Conservation (phyloP, 768 basidiomycete genomes). For the Suillus bovinus region DNA sequence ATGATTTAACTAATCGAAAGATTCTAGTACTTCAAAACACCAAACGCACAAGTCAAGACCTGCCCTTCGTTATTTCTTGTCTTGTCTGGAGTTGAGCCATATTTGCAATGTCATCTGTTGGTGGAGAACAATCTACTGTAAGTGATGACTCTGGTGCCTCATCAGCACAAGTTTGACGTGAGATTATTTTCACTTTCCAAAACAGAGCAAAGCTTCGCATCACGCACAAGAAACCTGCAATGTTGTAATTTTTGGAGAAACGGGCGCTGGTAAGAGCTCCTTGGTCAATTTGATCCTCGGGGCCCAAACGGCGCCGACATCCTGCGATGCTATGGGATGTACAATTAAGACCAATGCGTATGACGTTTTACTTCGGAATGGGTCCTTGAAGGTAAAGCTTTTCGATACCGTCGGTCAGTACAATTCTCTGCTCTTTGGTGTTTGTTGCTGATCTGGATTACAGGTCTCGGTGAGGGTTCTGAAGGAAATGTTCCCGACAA, state of each 20-base stretch:
- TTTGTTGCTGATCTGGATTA: neutral
- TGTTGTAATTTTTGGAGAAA: constrained; percentile 33
- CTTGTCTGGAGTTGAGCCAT: neutral
- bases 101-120: neutral
- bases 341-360: constrained; percentile 4
- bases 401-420: constrained; percentile 28
- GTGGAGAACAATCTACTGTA: neutral
- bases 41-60: neutral
- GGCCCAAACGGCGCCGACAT: constrained; percentile 28
- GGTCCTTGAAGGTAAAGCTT: constrained; percentile 16
- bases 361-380: neutral
- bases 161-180: neutral
- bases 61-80: neutral
- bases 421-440: neutral
- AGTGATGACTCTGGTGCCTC: neutral
- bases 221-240: constrained; percentile 10
- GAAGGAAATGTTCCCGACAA: constrained; percentile 26
- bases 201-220: neutral
- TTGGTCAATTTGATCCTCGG: constrained; percentile 30
- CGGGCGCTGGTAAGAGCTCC: constrained; percentile 33
- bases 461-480: constrained; percentile 31
- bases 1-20: neutral
- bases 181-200: neutral
- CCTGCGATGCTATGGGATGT: constrained; percentile 19
- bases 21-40: neutral